Evolutionary conservation across 495 filamentous ascomycete genomes (phyloP).

Genomic region (Gamarada debralockiae): DNA sequence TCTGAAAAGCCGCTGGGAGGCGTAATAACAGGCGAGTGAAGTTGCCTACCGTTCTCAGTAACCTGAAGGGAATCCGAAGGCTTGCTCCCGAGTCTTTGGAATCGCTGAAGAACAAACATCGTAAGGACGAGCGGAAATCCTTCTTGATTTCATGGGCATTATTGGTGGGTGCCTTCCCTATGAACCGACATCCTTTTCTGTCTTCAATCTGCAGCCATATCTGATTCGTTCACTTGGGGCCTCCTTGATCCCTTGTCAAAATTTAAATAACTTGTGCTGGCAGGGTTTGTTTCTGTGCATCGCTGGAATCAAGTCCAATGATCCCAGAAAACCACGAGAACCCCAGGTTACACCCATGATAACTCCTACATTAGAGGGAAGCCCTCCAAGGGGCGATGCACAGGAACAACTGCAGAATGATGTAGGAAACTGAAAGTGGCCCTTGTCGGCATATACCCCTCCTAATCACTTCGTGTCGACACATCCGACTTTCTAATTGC

Average conservation of each 20-base stretch:
- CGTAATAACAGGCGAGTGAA: background rate
- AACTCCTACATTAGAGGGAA: background rate
- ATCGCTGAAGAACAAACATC: no score
- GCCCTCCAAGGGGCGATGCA: background rate
- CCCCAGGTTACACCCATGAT: conserved; percentile 14
- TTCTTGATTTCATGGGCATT: no score
- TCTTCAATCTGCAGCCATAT: no score
- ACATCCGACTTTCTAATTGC: background rate
- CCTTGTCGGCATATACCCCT: background rate
- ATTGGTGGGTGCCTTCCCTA: no score
- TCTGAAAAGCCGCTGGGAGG: background rate
- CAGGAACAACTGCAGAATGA: conserved; percentile 14
- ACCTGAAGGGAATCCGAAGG: no score
- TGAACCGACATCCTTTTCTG: no score
- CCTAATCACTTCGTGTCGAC: background rate
- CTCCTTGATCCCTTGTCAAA: conserved; percentile 1
- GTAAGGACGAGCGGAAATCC: no score
- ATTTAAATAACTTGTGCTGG: conserved; percentile 8
- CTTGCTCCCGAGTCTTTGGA: no score
- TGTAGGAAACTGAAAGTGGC: conserved; percentile 3
- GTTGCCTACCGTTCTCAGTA: no score
- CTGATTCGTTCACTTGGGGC: background rate
- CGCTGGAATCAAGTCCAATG: background rate
- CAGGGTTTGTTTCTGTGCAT: conserved; percentile 5
- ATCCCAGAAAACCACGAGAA: conserved; percentile 24